phyloP scores from a whole-genome alignment of 176 grass and related monocot genomes.

The Oryza meyeriana region DNA sequence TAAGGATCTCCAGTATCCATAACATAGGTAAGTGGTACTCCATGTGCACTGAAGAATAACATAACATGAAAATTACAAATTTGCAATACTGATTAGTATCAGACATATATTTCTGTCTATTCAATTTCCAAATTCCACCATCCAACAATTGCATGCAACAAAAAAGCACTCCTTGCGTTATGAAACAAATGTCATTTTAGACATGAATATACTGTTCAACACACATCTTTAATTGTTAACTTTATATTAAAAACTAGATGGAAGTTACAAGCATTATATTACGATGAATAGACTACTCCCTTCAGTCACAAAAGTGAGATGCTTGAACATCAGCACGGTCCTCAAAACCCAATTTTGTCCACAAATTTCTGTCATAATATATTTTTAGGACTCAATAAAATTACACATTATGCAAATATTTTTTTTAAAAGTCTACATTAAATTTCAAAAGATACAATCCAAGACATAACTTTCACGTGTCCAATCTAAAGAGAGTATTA shows the following conservation, averaged over 20 bases:
- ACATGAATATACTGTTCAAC: neutral
- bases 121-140: neutral
- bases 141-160: neutral
- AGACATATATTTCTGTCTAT: neutral
- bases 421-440: no score
- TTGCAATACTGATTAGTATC: slow-evolving; percentile 9
- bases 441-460: no score
- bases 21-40: slow-evolving; percentile 92
- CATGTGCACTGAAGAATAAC: slow-evolving; percentile 99
- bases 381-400: no score
- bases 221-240: neutral
- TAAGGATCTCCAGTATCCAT: slow-evolving; percentile 92
- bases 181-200: neutral
- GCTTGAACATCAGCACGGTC: no score
- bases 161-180: neutral
- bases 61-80: slow-evolving; percentile 57
- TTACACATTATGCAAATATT: no score
- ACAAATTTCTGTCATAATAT: no score
- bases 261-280: neutral
- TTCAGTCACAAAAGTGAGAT: no score
- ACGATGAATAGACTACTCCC: neutral
- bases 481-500: no score
- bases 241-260: neutral
- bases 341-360: no score
- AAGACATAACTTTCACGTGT: no score